Evolutionary conservation across 2,329 filamentous ascomycete species (phyloP).

Genomic region (Penicillium decumbens): DNA sequence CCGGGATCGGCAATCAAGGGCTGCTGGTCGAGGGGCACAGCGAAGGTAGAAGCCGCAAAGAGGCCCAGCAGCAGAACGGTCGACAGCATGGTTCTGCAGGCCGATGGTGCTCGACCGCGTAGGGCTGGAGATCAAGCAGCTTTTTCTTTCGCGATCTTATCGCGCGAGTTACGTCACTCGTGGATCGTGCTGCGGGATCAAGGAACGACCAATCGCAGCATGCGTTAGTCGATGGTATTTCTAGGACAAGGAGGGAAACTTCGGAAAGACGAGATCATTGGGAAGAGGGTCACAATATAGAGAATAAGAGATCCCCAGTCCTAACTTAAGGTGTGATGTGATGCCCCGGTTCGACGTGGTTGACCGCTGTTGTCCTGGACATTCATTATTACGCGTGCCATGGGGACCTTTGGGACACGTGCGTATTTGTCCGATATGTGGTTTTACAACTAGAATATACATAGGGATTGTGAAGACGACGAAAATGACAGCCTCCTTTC

Average conservation of each 20-base stretch:
- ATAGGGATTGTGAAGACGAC: no score
- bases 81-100: constrained; percentile 15
- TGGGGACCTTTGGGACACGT: neutral
- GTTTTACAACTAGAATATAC: neutral
- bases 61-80: constrained; percentile 13
- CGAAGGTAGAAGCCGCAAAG: constrained; percentile 10
- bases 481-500: no score
- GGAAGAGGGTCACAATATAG: neutral
- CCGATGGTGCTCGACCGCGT: neutral
- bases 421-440: neutral
- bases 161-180: constrained; percentile 7
- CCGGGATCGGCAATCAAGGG: constrained; percentile 11
- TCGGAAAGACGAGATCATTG: neutral
- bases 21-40: constrained; percentile 13
- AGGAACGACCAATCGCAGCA: constrained; percentile 1
- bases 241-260: neutral
- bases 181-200: neutral
- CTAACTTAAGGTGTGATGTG: neutral
- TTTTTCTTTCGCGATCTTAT: neutral
- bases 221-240: no score
- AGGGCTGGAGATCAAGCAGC: neutral
- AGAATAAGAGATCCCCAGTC: neutral
- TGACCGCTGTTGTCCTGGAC: neutral
- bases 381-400: neutral
- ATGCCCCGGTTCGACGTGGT: neutral